Conservation (phyloP, 345 rosid genomes). For the Trapa incisa region DNA sequence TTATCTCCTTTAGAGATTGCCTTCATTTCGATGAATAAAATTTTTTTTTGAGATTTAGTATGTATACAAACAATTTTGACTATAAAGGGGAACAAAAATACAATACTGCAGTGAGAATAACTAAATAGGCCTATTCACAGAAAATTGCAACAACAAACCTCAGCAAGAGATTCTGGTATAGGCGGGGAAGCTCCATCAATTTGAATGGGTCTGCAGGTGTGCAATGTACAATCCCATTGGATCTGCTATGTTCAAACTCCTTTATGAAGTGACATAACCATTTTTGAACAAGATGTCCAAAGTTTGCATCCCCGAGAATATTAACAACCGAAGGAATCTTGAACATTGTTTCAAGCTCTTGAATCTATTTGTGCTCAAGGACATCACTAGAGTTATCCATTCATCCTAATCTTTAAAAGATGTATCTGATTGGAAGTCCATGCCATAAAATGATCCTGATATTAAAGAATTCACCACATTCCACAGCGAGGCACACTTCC, state of each 20-base stretch:
- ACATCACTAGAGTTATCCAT: not conserved
- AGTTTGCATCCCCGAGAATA: conserved; percentile 38
- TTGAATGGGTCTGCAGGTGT: conserved; percentile 64
- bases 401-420: conserved; percentile 10
- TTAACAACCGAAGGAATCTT: conserved; percentile 53
- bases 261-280: conserved; percentile 60
- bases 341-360: conserved; percentile 59
- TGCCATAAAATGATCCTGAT: conserved; percentile 37
- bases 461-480: conserved; percentile 44
- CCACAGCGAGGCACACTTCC: conserved; percentile 94
- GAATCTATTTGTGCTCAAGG: conserved; percentile 45
- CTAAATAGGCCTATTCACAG: too few relatives aligned
- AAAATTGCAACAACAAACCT: conserved; percentile 33
- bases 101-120: too few relatives aligned
- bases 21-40: conserved; percentile 13
- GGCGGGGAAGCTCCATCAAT: conserved; percentile 68
- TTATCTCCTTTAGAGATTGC: too few relatives aligned
- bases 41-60: too few relatives aligned
- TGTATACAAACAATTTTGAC: not conserved
- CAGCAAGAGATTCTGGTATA: conserved; percentile 72
- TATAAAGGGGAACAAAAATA: too few relatives aligned
- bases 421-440: conserved; percentile 22
- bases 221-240: conserved; percentile 25
- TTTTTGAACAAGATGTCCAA: conserved; percentile 32
- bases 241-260: conserved; percentile 24